Conservation (phyloP, 1,284 basidiomycete genomes). For the Ustilago shanxiensis region DNA sequence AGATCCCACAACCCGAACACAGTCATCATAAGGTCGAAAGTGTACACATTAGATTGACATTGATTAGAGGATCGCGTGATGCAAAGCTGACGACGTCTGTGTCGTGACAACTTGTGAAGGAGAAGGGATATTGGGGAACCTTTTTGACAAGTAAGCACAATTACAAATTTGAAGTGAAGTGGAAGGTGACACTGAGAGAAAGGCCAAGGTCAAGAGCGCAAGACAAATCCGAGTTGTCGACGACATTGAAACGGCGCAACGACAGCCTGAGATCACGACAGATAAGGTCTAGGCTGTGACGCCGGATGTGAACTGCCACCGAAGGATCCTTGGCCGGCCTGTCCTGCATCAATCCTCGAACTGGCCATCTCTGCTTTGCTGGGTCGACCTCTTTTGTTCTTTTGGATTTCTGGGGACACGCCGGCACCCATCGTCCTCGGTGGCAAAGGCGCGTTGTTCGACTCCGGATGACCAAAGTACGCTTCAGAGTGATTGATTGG, state of each 20-base stretch:
- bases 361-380: conserved; percentile 42
- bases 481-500: conserved; percentile 21
- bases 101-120: not conserved
- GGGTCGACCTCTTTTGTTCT: conserved; percentile 48
- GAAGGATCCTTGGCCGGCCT: conserved; percentile 6
- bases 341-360: conserved; percentile 9
- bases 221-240: not conserved
- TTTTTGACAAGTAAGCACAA: conserved; percentile 10
- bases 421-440: conserved; percentile 15
- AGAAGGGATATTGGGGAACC: not conserved
- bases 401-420: conserved; percentile 24
- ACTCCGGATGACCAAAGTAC: conserved; percentile 16
- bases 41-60: conserved; percentile 31
- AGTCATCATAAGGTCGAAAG: conserved; percentile 2
- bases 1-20: conserved; percentile 5
- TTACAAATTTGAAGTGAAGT: conserved; percentile 2
- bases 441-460: conserved; percentile 22
- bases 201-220: not conserved
- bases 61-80: conserved; percentile 18
- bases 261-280: conserved; percentile 15
- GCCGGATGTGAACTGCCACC: conserved; percentile 18
- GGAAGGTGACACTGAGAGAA: not conserved
- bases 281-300: conserved; percentile 18
- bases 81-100: not conserved
- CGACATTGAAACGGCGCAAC: not conserved